Evolutionary conservation across 352 stramenopile species (phyloP).

Genomic region (Globisporangium iwayamae): DNA sequence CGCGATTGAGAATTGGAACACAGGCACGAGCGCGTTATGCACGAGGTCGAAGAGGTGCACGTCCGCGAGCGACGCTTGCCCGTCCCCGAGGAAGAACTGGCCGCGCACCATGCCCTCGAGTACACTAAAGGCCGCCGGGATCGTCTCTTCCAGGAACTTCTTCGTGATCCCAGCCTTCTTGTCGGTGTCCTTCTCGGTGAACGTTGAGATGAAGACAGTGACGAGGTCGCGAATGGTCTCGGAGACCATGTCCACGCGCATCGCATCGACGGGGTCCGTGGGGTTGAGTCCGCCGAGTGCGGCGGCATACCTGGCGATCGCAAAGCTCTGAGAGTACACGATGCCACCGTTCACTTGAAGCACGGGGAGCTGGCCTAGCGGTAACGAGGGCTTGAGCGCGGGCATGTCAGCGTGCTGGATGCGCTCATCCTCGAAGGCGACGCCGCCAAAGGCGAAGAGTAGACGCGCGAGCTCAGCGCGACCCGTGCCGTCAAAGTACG

Average conservation of each 20-base stretch:
- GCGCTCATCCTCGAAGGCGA: constrained; percentile 65
- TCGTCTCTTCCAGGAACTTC: constrained; percentile 23
- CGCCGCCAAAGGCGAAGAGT: constrained; percentile 41
- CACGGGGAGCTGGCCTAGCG: constrained; percentile 49
- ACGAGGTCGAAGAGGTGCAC: constrained; percentile 49
- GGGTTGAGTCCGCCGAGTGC: constrained; percentile 59
- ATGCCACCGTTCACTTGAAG: constrained; percentile 39
- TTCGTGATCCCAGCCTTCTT: constrained; percentile 33
- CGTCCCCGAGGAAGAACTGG: constrained; percentile 53
- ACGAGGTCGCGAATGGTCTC: constrained; percentile 42
- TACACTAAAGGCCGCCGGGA: constrained; percentile 19
- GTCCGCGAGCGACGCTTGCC: constrained; percentile 35
- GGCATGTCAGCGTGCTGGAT: constrained; percentile 38
- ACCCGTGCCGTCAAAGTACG: constrained; percentile 58
- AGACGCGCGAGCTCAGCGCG: constrained; percentile 64
- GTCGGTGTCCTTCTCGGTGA: constrained; percentile 28
- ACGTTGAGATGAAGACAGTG: constrained; percentile 31
- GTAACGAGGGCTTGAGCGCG: constrained; percentile 47
- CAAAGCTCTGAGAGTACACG: constrained; percentile 55
- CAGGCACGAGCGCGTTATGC: constrained; percentile 32
- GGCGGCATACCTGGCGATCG: constrained; percentile 55
- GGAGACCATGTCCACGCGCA: constrained; percentile 52
- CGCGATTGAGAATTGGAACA: constrained; percentile 20
- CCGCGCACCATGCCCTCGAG: constrained; percentile 27
- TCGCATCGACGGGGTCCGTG: constrained; percentile 37